A percentile compares a stretch with the other conserved stretches of the same genome.
These are phyloP conservation scores for Candida maris DNA, from an alignment of 805 yeast genomes.

Conservation along the genomic window DNA sequence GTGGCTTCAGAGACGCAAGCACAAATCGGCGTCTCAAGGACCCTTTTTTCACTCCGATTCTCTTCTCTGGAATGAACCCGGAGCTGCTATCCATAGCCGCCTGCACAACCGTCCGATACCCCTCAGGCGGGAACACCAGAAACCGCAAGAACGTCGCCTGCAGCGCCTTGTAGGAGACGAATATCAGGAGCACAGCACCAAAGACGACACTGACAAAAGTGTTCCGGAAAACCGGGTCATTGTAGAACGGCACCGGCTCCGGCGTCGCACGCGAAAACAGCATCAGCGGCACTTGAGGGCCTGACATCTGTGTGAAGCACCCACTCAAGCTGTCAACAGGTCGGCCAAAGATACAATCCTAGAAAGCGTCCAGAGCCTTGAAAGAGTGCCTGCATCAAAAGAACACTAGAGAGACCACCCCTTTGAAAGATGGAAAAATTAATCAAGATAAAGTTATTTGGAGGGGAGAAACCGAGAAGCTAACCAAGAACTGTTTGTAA, in stretches of 20 bases:
- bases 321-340: too few relatives aligned
- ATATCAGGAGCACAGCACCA: constrained; percentile 3
- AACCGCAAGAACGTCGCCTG: constrained; percentile 22
- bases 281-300: constrained; percentile 15
- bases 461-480: too few relatives aligned
- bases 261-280: constrained; percentile 10
- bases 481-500: too few relatives aligned
- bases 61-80: constrained; percentile 19
- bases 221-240: constrained; percentile 7
- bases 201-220: constrained; percentile 9
- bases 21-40: constrained; percentile 31
- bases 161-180: constrained; percentile 16
- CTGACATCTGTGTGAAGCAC: too few relatives aligned
- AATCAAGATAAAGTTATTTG: too few relatives aligned
- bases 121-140: constrained; percentile 26
- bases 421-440: too few relatives aligned
- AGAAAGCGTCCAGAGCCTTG: too few relatives aligned
- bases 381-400: too few relatives aligned
- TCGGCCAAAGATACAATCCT: too few relatives aligned
- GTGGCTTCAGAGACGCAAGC: constrained; percentile 30
- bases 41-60: constrained; percentile 26
- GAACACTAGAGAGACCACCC: too few relatives aligned
- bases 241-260: constrained; percentile 10
- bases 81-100: constrained; percentile 16
- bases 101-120: constrained; percentile 24